Evolutionary conservation across 495 filamentous ascomycete genomes (phyloP), one percentile per base, ranked within the genome.

Genomic region (Penicillium waksmanii): DNA sequence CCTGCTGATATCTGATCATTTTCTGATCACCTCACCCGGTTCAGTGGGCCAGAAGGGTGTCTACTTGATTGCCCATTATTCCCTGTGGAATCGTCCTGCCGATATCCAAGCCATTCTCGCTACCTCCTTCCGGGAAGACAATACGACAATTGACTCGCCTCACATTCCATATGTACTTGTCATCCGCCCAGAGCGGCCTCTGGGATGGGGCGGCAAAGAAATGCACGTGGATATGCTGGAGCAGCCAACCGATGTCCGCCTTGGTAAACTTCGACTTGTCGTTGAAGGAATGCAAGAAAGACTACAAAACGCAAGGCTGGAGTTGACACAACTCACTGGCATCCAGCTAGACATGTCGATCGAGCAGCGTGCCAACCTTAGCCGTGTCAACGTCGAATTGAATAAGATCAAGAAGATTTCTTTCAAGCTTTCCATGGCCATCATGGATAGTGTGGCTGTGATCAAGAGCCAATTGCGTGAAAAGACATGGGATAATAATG

Each of bases 381-480:
- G 88, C 40, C 89, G 96, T 57, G 96, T 98, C 57, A 95, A 97
- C 64, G 79, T 87, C 34, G 90, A 96, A 69, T 78, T 98, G 62
- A 95, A 92, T 68, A 92, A 94, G 69, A 98, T 98, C 64, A 96
- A 96, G 70, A 95, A 92, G 72, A 94, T 92, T 0, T 91, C 92
- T 27, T 98, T 96, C 80, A 96, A 95, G 73, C 80, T 98, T 35
- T 97, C 92, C n/a, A 97, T 97, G 76, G 90, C 93, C 11, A 98
- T 98, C 72, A 98, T 98, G 96, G 94, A 98, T 68, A 97, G 93
- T 66, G 95, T 98, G 55, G 92, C 94, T 64, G 89, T 90, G 52
- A 94, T 98, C 59, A 83, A 93, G 53, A 83, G 87, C 57, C 94
- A 98, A 73, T 61, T 80, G 5, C 72, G 58, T 43, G 92, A 92